Evolutionary conservation across 352 stramenopile species (phyloP).

Genomic region (Globisporangium acanthophoron): DNA sequence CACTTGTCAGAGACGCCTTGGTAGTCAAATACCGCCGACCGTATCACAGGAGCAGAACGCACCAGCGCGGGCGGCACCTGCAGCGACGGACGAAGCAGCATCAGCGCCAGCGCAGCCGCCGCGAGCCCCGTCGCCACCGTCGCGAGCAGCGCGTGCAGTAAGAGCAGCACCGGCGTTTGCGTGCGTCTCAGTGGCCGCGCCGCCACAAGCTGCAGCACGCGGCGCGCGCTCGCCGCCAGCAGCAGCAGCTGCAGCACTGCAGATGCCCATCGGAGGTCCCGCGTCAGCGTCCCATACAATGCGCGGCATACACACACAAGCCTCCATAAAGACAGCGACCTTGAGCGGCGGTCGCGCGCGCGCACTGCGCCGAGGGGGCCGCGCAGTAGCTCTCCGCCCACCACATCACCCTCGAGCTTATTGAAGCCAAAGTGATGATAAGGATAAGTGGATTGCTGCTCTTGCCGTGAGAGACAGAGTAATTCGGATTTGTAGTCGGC

Average conservation of each 20-base stretch:
- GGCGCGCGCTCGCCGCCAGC: conserved; percentile 29
- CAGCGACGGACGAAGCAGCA: conserved; percentile 7
- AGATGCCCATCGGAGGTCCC: neutral
- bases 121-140: conserved; percentile 18
- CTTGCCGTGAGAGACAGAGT: neutral
- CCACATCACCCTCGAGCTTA: too few species aligned
- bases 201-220: conserved; percentile 25
- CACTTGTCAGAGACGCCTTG: neutral
- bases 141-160: conserved; percentile 26
- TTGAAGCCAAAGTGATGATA: too few species aligned
- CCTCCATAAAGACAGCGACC: neutral
- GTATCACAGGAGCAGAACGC: conserved; percentile 1
- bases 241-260: conserved; percentile 33
- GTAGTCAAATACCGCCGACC: neutral
- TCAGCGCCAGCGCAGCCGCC: conserved; percentile 17
- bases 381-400: conserved; percentile 7
- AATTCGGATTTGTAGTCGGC: neutral
- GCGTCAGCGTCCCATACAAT: neutral
- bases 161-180: conserved; percentile 8
- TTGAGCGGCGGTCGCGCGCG: conserved; percentile 5
- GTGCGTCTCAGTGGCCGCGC: neutral
- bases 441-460: neutral
- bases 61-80: conserved; percentile 34
- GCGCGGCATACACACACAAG: neutral
- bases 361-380: conserved; percentile 8